A percentile compares a stretch with the other conserved stretches of the same genome.
Conservation (phyloP, 768 basidiomycete genomes). For the Boletus rex-veris region DNA sequence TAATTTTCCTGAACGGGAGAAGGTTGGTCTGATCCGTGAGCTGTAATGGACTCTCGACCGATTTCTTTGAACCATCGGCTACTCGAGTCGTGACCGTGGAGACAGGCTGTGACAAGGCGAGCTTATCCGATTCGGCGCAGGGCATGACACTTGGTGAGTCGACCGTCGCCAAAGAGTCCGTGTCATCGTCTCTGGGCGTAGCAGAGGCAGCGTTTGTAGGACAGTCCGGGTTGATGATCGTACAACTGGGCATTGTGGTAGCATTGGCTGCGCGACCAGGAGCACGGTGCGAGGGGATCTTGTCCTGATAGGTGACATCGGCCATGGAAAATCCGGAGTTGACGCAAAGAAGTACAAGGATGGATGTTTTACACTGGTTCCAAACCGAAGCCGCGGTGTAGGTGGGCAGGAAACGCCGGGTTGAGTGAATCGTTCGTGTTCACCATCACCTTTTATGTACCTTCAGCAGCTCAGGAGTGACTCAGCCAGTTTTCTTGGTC, state of each 20-base stretch:
- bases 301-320: neutral
- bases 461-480: neutral
- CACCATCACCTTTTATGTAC: conserved; percentile 12
- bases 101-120: conserved; percentile 2
- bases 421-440: neutral
- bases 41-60: conserved; percentile 1
- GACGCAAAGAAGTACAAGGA: neutral
- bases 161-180: neutral
- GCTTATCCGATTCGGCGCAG: neutral
- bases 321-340: neutral
- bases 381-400: neutral
- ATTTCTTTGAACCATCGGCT: neutral
- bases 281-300: neutral
- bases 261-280: neutral
- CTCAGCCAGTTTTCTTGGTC: neutral
- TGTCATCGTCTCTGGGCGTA: neutral
- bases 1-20: conserved; percentile 59
- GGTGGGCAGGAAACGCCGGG: neutral
- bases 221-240: neutral
- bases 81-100: conserved; percentile 2
- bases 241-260: neutral
- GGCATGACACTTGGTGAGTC: neutral
- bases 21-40: conserved; percentile 78
- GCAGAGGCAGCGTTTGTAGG: neutral
- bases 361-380: neutral